Conservation (phyloP, 371 early-diverging fungal species). For the Mortierella sp. region DNA sequence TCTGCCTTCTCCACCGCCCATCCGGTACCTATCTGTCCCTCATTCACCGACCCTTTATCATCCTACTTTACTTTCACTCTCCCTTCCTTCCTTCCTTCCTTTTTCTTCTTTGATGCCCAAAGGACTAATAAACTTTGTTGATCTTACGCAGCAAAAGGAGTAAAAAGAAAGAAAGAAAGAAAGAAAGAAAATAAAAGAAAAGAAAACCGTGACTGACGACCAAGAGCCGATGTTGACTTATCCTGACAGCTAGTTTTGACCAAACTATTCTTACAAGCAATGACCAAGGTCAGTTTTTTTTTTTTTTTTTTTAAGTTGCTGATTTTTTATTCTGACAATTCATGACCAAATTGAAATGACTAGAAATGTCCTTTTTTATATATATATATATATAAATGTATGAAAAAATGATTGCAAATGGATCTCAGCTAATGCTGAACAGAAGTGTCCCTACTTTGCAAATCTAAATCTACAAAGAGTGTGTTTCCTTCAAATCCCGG, state of each 20-base stretch:
- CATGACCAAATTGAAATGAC: background rate
- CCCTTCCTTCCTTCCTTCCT: no score
- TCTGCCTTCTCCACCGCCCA: no score
- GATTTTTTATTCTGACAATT: background rate
- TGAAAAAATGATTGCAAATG: constrained; percentile 3
- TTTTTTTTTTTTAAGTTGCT: no score
- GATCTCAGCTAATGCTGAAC: constrained; percentile 5
- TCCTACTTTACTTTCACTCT: no score
- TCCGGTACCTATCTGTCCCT: no score
- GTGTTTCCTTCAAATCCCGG: background rate
- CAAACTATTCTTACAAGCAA: background rate
- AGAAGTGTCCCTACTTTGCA: background rate
- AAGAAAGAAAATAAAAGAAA: background rate
- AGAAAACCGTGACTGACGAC: no score
- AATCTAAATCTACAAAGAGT: constrained; percentile 8
- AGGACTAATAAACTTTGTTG: no score
- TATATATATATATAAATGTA: background rate
- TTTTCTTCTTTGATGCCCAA: no score
- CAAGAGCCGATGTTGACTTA: background rate
- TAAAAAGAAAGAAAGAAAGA: background rate
- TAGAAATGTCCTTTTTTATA: background rate
- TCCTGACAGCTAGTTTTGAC: background rate
- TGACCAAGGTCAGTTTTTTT: background rate
- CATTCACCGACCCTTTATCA: no score
- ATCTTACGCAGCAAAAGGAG: no score